Conservation (phyloP, 2,329 filamentous ascomycete genomes). For the Sporothrix dimorphospora region DNA sequence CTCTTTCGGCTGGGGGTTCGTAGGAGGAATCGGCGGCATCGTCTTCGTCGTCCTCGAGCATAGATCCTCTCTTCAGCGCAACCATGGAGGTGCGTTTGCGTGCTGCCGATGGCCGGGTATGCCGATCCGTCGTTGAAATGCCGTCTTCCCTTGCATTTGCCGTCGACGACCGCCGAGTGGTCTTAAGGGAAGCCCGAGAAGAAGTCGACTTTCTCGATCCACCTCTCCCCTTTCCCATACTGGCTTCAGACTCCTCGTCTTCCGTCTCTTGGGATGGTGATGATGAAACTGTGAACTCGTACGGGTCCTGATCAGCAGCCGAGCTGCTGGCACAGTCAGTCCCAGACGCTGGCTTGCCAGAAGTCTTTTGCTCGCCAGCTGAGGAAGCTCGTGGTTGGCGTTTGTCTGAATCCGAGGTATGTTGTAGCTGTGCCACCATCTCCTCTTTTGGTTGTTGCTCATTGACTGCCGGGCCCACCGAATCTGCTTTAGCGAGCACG, state of each 20-base stretch:
- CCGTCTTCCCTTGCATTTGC: constrained; percentile 18
- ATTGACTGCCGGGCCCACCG: neutral
- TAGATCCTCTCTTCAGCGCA: constrained; percentile 41
- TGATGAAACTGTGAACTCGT: constrained; percentile 58
- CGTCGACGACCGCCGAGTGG: constrained; percentile 27
- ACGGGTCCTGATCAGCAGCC: constrained; percentile 48
- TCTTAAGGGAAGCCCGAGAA: constrained; percentile 12
- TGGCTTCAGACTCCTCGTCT: constrained; percentile 19
- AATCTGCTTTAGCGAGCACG: neutral
- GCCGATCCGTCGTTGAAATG: constrained; percentile 28
- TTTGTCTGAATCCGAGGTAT: constrained; percentile 38
- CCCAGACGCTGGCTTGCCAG: neutral
- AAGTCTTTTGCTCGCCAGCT: neutral
- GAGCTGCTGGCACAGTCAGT: neutral
- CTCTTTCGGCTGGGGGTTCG: constrained; percentile 36
- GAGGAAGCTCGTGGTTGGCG: neutral
- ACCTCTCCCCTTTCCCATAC: neutral
- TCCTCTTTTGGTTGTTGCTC: neutral
- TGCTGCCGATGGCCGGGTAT: constrained; percentile 35
- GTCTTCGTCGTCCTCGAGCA: constrained; percentile 41
- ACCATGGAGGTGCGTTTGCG: constrained; percentile 51
- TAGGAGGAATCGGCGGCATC: constrained; percentile 40
- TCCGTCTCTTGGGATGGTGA: constrained; percentile 38
- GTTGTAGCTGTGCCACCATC: constrained; percentile 19
- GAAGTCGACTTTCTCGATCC: neutral